phyloP scores from a whole-genome alignment of 257 asterid species.

The Petrea volubilis region DNA sequence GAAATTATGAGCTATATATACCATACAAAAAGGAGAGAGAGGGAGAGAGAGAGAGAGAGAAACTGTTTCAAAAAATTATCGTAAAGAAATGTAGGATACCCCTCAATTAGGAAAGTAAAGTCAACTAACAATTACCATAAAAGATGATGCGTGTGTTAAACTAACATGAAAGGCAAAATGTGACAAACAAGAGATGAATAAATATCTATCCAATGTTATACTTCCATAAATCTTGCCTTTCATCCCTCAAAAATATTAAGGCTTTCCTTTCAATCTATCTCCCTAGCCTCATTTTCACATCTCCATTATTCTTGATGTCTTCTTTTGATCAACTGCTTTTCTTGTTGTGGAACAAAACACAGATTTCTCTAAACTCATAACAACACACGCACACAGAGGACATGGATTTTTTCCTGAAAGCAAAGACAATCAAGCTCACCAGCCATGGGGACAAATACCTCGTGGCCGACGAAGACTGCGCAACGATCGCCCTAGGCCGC shows the following conservation, averaged over 20 bases:
- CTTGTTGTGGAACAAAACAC: neutral
- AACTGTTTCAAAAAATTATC: neutral
- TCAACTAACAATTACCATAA: neutral
- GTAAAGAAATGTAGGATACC: neutral
- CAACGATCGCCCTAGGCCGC: conserved; percentile 43
- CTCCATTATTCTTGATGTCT: neutral
- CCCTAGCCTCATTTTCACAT: neutral
- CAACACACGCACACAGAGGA: neutral
- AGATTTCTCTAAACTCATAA: neutral
- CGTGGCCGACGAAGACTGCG: conserved; percentile 57
- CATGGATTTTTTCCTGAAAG: conserved; percentile 70
- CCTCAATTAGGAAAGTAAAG: neutral
- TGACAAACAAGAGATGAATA: neutral
- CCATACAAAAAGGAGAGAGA: too few species aligned
- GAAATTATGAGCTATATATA: neutral
- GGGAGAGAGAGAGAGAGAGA: too few species aligned
- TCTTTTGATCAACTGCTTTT: neutral
- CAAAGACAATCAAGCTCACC: conserved; percentile 45
- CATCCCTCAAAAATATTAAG: neutral
- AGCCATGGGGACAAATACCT: conserved; percentile 60
- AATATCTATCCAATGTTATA: conserved; percentile 15
- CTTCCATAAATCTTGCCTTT: conserved; percentile 13
- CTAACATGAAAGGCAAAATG: conserved; percentile 2
- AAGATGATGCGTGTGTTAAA: neutral
- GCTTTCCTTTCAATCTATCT: conserved; percentile 2